Percentiles rank a stretch among this genome's conserved stretches.
Evolutionary conservation across 495 filamentous ascomycete genomes (phyloP).

Genomic region (Umbilicaria muhlenbergii): DNA sequence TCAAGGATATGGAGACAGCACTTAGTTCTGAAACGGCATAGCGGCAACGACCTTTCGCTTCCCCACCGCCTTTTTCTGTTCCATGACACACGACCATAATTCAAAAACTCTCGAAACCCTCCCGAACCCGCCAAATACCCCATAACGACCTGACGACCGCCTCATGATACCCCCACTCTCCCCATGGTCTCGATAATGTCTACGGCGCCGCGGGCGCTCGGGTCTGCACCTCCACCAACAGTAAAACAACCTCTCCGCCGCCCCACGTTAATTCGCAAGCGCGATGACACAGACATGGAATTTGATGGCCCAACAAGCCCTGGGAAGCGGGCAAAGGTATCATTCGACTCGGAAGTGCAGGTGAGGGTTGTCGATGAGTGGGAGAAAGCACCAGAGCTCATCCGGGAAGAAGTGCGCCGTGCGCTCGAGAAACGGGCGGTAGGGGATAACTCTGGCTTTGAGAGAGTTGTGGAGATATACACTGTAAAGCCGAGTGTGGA

Average conservation of each 20-base stretch:
- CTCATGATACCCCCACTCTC: too few relatives aligned
- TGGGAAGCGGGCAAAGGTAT: conserved; percentile 49
- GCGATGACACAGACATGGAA: conserved; percentile 22
- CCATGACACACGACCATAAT: too few relatives aligned
- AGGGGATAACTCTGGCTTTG: conserved; percentile 56
- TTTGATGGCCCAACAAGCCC: conserved; percentile 27
- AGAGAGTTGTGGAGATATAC: conserved; percentile 57
- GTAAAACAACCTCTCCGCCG: conserved; percentile 6
- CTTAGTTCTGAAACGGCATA: too few relatives aligned
- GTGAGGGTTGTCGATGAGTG: conserved; percentile 39
- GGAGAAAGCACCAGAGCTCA: conserved; percentile 42
- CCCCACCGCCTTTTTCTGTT: too few relatives aligned
- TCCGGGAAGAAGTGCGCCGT: conserved; percentile 54
- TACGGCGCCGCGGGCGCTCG: too few relatives aligned
- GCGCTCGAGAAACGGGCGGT: conserved; percentile 53
- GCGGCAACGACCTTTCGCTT: too few relatives aligned
- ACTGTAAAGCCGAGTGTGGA: conserved; percentile 27
- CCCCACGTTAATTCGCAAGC: conserved; percentile 12
- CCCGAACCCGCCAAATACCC: too few relatives aligned
- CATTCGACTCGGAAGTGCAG: conserved; percentile 60
- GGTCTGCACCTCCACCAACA: not conserved
- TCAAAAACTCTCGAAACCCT: too few relatives aligned
- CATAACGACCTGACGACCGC: too few relatives aligned
- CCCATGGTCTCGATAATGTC: too few relatives aligned
- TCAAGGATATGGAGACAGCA: too few relatives aligned